Conservation (phyloP, 805 yeast species). For the Cyberlindnera suaveolens region DNA sequence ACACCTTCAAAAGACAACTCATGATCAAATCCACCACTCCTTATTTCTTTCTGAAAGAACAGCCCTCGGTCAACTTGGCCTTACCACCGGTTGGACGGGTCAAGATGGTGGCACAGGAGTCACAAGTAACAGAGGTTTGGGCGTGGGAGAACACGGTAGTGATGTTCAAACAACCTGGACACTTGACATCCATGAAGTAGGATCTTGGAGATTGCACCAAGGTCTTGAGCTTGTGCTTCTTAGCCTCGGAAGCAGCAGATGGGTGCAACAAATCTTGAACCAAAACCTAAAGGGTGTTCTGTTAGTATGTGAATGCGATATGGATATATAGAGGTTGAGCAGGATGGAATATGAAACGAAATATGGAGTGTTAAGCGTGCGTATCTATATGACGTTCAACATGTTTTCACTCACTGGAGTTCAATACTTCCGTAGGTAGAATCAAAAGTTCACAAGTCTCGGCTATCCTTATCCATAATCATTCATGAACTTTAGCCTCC, state of each 20-base stretch:
- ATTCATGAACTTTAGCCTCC: too few species aligned
- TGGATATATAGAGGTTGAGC: too few species aligned
- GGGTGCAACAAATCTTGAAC: conserved; percentile 99
- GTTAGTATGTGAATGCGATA: too few species aligned
- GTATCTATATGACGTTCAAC: too few species aligned
- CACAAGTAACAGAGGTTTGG: conserved; percentile 99
- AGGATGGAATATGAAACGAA: too few species aligned
- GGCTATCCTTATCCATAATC: too few species aligned
- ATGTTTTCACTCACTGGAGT: too few species aligned
- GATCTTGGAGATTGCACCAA: conserved; percentile 98
- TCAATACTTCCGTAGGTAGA: too few species aligned
- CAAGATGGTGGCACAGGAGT: conserved; percentile 95
- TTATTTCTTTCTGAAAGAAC: conserved; percentile 99
- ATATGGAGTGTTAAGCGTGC: too few species aligned
- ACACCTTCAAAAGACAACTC: background rate
- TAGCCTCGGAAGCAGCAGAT: conserved; percentile 92
- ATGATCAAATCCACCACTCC: background rate
- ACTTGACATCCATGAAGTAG: conserved; percentile 98
- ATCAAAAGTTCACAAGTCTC: too few species aligned
- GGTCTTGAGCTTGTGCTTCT: conserved; percentile 95
- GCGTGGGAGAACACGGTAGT: conserved; percentile 99
- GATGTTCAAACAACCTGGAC: conserved; percentile 99
- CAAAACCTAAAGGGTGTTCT: conserved; percentile 58
- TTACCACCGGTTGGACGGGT: conserved; percentile 99
- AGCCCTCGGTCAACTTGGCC: conserved; percentile 99